Evolutionary conservation across 2,329 filamentous ascomycete species (phyloP).

Genomic region (Aspergillus sp.): DNA sequence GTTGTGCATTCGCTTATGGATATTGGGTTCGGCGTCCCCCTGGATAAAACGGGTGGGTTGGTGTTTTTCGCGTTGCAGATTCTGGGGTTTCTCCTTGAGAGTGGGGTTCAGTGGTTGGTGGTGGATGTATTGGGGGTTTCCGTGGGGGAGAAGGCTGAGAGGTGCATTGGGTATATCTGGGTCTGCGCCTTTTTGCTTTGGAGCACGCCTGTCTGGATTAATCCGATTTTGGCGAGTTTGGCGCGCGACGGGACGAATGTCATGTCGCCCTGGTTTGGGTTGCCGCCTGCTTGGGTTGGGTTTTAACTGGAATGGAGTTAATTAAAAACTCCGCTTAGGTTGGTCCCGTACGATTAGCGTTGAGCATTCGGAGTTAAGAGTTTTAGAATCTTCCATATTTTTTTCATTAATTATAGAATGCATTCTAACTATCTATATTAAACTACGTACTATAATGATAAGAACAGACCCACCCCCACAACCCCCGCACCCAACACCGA

Average conservation of each 20-base stretch:
- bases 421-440: neutral
- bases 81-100: constrained; percentile 12
- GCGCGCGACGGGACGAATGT: constrained; percentile 14
- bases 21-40: constrained; percentile 17
- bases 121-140: neutral
- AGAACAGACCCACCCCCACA: neutral
- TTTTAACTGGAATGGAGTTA: neutral
- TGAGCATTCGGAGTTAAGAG: neutral
- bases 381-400: neutral
- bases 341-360: neutral
- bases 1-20: constrained; percentile 20
- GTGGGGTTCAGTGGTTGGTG: neutral
- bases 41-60: constrained; percentile 12
- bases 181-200: constrained; percentile 16
- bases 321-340: neutral
- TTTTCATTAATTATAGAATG: neutral
- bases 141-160: neutral
- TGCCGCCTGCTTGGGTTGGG: neutral
- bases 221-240: constrained; percentile 19
- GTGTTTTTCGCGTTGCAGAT: constrained; percentile 22
- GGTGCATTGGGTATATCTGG: constrained; percentile 18
- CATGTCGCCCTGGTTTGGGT: constrained; percentile 17
- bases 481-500: neutral
- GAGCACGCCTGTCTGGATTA: constrained; percentile 20
- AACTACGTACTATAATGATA: neutral